Evolutionary conservation across 257 asterid genomes (phyloP).

Genomic region (Capsicum baccatum): DNA sequence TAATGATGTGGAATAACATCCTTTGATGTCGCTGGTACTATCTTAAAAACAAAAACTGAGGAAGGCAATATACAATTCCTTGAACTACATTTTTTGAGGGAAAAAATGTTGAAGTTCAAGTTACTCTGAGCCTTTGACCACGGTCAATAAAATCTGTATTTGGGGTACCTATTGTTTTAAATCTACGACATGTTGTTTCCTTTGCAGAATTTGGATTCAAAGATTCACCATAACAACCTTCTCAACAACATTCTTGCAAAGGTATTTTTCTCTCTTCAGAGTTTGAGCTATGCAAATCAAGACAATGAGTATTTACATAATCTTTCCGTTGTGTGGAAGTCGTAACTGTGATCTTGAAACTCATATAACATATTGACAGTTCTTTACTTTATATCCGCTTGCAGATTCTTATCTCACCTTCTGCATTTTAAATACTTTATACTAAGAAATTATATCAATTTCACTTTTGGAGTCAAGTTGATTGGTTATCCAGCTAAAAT

Average conservation of each 20-base stretch:
- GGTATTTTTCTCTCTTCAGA: conserved; percentile 48
- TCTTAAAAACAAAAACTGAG: background rate
- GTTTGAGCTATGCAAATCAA: background rate
- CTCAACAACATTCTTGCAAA: conserved; percentile 94
- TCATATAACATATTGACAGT: background rate
- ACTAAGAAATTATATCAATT: background rate
- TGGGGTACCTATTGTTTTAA: background rate
- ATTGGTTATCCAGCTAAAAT: conserved; percentile 23
- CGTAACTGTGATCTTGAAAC: background rate
- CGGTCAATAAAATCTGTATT: background rate
- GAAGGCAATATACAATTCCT: background rate
- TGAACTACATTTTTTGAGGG: background rate
- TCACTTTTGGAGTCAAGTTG: background rate
- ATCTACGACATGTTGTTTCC: background rate
- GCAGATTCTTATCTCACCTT: background rate
- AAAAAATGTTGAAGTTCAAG: background rate
- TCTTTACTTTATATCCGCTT: background rate
- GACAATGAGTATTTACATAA: background rate
- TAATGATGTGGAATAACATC: conserved; percentile 6
- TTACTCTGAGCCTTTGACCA: background rate
- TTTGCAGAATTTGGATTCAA: conserved; percentile 89
- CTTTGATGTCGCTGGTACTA: background rate
- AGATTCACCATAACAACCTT: conserved; percentile 93
- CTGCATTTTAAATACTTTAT: background rate
- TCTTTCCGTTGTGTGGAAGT: conserved; percentile 16